Evolutionary conservation across 371 early-diverging fungal species (phyloP), one percentile per base, ranked within the genome.

Genomic region (Phascolomyces articulosus): DNA sequence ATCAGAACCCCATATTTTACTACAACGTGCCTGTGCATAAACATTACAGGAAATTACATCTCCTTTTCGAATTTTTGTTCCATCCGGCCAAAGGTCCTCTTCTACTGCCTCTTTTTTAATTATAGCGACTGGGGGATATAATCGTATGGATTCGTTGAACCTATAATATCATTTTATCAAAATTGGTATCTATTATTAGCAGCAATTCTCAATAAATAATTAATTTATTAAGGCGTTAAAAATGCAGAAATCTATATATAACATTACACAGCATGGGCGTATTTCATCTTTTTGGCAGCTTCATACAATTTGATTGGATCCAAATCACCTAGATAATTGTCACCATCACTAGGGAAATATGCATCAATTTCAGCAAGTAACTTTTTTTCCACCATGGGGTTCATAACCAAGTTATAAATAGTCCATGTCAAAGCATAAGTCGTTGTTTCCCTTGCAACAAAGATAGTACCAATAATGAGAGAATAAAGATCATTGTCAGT

Each of bases 341-440:
- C n/a, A n/a, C n/a, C 11, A 11, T 6, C 11, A 11, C 11, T 11
- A 38, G 60, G 55, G 18, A 86, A 61, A 8, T 73, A 38, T 1
- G 65, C 41, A 4, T 72, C 55, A 29, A 90, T 83, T 60, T 92
- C 92, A 29, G 84, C 79, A 28, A 85, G 64, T 11, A 93, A 65
- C 55, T 78, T 85, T 10, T 58, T 51, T 62, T 88, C 83, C 0
- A 88, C 82, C 1, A 70, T 62, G 0, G 87, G 84, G 51, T 87
- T 75, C 34, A 76, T 70, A 47, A 80, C 68, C 23, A 93, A 73
- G 40, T 73, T 74, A 53, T 81, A 89, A 62, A 90, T 83, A 24
- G 85, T 79, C 93, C 93, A 93, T 6, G 83, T 81, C 10, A 92
- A 78, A 0, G 89, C 85, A 64, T 90, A 89, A 0, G 91, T 88